Evolutionary conservation across 1,284 basidiomycete species (phyloP), one percentile per base, ranked within the genome.

Genomic region (Nidula niveotomentosa): DNA sequence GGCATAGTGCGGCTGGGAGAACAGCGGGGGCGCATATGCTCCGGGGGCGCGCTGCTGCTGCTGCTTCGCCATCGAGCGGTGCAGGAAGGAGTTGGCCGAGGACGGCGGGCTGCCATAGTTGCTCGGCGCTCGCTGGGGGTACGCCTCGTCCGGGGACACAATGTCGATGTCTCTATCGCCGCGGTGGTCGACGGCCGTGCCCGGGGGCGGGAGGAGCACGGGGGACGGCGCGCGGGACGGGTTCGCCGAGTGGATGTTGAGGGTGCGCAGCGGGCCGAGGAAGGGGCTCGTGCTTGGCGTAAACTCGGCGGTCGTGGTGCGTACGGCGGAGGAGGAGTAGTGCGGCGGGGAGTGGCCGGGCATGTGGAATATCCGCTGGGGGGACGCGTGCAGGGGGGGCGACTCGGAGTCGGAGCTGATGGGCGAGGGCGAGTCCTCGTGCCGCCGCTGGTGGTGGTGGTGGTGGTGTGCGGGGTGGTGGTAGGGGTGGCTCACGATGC

Each of bases 271-370:
- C 3, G 92, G 89, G 0, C 89, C 91, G 15, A 95, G 80, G 71
- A 94, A 94, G 0, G 94, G 93, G 59, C 86, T 90, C 0, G 90
- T 90, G n/a, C 82, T 84, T 1, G 86, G 86, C 8, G 85, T 87
- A 55, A 69, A 65, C 23, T 73, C 71, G 39, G 62, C 56, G 33
- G 62, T 55, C 18, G 66, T 65, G 10, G 64, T 65, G 50, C 69
- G 58, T 23, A 64, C 58, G 33, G 66, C 60, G 15, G 69, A 63
- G 36, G 67, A 67, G 4, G 23, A 23, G 51, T 66, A 63, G 35
- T 68, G 62, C 12, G 68, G 69, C 15, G 69, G 71, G 5, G 70
- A 71, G 30, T 69, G 65, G 48, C 69, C 67, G 48, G 63, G 56
- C 50, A 65, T 58, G 51, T 58, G 55, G 17, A 58, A 53, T 23